phyloP scores from a whole-genome alignment of 345 rosid genomes.

The Salix viminalis region DNA sequence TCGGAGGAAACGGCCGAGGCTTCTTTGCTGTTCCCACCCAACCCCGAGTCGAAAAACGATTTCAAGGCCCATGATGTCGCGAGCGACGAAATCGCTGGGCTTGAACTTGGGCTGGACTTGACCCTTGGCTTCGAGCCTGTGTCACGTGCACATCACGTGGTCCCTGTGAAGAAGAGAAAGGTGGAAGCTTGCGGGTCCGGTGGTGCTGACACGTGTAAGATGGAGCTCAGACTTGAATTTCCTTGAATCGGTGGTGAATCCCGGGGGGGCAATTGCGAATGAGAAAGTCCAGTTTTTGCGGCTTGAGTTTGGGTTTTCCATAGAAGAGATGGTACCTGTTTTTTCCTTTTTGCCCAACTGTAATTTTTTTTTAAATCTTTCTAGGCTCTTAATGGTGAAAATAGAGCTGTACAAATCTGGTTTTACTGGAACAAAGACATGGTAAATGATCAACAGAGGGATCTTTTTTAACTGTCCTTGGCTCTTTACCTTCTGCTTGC shows the following conservation, averaged over 20 bases:
- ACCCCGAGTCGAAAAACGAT: conserved; percentile 23
- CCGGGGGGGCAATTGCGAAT: no score
- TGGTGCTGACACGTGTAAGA: conserved; percentile 45
- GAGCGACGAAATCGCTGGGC: conserved; percentile 7
- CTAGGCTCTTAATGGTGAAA: conserved; percentile 11
- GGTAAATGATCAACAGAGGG: conserved; percentile 6
- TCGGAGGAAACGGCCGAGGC: conserved; percentile 59
- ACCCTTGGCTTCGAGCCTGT: conserved; percentile 56
- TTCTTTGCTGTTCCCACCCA: conserved; percentile 27
- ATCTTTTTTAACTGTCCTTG: background rate
- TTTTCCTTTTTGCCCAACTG: background rate
- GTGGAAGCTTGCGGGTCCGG: conserved; percentile 29
- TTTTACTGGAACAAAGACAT: conserved; percentile 4
- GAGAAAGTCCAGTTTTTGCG: conserved; percentile 22
- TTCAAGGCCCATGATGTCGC: background rate
- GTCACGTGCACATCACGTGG: conserved; percentile 49
- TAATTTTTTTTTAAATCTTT: background rate
- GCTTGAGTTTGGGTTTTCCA: conserved; percentile 10
- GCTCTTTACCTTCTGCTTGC: no score
- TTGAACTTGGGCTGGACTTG: conserved; percentile 51
- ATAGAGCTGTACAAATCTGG: conserved; percentile 22
- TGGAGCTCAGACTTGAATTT: conserved; percentile 55
- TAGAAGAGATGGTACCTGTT: conserved; percentile 1
- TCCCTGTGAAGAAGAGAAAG: conserved; percentile 72
- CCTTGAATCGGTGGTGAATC: background rate